Conservation (phyloP, 805 yeast genomes). For the Blastobotrys terrestris region DNA sequence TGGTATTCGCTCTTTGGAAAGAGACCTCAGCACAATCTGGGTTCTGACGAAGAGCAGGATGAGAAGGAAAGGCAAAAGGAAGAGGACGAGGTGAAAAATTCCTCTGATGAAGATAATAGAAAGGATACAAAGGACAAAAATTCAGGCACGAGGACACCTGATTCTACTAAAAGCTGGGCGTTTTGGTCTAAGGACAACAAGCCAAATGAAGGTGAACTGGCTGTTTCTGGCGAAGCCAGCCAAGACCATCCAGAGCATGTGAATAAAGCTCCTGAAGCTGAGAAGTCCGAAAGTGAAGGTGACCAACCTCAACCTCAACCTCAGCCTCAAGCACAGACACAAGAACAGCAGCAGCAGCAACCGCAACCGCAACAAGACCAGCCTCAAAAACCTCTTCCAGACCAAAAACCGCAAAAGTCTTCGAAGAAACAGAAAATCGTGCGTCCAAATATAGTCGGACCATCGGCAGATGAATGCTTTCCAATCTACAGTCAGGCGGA, state of each 20-base stretch:
- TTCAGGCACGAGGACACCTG: not conserved
- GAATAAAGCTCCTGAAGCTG: conserved; percentile 8
- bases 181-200: conserved; percentile 26
- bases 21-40: not conserved
- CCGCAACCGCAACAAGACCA: too few relatives aligned
- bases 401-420: conserved; percentile 2
- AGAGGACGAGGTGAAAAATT: not conserved
- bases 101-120: not conserved
- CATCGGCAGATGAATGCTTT: conserved; percentile 22
- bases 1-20: not conserved
- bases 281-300: conserved; percentile 1
- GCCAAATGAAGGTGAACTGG: conserved; percentile 22
- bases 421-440: conserved; percentile 7
- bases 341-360: too few relatives aligned
- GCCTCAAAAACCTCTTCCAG: too few relatives aligned
- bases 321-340: conserved; percentile 5
- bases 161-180: conserved; percentile 23
- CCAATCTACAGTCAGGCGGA: conserved; percentile 21
- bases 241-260: conserved; percentile 25
- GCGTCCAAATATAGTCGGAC: conserved; percentile 25
- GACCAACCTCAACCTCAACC: not conserved
- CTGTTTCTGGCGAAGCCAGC: conserved; percentile 28
- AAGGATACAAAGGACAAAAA: not conserved
- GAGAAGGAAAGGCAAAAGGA: not conserved
- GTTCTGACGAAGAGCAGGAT: not conserved